These are phyloP conservation scores for Aspergillus sp. DNA, from an alignment of 2,329 filamentous ascomycete species.

Conservation along the genomic window DNA sequence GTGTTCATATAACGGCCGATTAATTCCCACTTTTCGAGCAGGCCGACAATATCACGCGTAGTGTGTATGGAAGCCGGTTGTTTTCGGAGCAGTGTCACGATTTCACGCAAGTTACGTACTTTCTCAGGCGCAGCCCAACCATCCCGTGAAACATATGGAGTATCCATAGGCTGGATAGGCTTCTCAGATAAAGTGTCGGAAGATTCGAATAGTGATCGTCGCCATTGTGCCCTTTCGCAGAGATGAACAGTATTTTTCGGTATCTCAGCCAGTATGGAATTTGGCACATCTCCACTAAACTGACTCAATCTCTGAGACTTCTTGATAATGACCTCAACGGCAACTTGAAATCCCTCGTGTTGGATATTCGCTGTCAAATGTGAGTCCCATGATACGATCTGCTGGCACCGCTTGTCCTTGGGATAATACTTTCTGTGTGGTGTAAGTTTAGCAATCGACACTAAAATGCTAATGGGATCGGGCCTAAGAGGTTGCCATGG, in stretches of 20 bases:
- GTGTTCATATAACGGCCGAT: constrained; percentile 42
- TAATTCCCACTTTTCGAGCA: constrained; percentile 33
- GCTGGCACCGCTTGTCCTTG: constrained; percentile 40
- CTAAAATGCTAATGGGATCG: constrained; percentile 14
- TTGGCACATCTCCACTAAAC: background rate
- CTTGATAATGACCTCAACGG: constrained; percentile 12
- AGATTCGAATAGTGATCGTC: constrained; percentile 44
- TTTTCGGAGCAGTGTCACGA: constrained; percentile 21
- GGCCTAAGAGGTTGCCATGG: constrained; percentile 46
- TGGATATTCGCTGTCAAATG: constrained; percentile 43
- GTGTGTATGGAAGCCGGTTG: constrained; percentile 25
- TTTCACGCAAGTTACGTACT: constrained; percentile 24
- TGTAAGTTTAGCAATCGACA: constrained; percentile 34
- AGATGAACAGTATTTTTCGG: background rate
- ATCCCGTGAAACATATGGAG: constrained; percentile 10
- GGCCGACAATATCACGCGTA: constrained; percentile 21
- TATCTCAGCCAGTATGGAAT: background rate
- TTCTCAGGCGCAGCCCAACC: background rate
- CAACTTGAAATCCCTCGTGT: constrained; percentile 31
- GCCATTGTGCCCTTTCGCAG: constrained; percentile 17
- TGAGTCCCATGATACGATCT: constrained; percentile 45
- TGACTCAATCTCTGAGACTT: constrained; percentile 11
- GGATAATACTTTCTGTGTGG: constrained; percentile 49
- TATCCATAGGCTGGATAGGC: background rate
- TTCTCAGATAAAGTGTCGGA: background rate